Conservation (phyloP, 257 asterid genomes). For the Forsythia viridissima region DNA sequence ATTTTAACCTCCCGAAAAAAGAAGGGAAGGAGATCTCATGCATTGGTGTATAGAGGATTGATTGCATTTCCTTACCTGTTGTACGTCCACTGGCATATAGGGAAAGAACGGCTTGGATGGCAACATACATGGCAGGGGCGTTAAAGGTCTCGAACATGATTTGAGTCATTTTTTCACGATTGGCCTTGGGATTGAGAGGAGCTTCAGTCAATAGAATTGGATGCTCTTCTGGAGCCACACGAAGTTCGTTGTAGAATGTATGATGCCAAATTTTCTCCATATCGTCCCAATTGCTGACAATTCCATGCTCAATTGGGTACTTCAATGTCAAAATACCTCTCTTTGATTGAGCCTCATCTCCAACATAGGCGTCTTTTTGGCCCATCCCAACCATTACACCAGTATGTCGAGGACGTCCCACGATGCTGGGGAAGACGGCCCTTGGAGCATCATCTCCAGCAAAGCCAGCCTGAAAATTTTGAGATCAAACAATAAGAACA, state of each 20-base stretch:
- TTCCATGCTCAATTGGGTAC: slow-evolving; percentile 88
- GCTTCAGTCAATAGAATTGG: slow-evolving; percentile 82
- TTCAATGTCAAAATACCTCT: slow-evolving; percentile 82
- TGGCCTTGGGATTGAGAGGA: slow-evolving; percentile 90
- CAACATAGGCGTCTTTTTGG: slow-evolving; percentile 83
- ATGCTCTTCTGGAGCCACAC: slow-evolving; percentile 90
- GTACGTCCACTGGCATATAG: slow-evolving; percentile 91
- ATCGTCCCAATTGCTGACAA: slow-evolving; percentile 91
- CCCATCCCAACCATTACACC: slow-evolving; percentile 80
- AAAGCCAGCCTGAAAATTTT: slow-evolving; percentile 38
- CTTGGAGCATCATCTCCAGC: slow-evolving; percentile 51
- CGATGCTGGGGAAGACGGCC: slow-evolving; percentile 43
- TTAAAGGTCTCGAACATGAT: slow-evolving; percentile 88
- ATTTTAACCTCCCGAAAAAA: too few species aligned
- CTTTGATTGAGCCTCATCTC: slow-evolving; percentile 87
- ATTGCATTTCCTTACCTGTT: slow-evolving; percentile 54
- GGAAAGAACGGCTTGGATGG: slow-evolving; percentile 87
- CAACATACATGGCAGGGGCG: slow-evolving; percentile 85
- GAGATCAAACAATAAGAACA: background rate
- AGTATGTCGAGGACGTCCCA: slow-evolving; percentile 45
- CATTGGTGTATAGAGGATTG: background rate
- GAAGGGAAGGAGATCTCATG: background rate
- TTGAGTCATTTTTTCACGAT: slow-evolving; percentile 88
- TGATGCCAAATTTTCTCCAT: slow-evolving; percentile 95
- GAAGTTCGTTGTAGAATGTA: slow-evolving; percentile 83